Base-by-base conservation (phyloP, 2,329 filamentous ascomycete species). In the Aspergillus glaucus region DNA sequence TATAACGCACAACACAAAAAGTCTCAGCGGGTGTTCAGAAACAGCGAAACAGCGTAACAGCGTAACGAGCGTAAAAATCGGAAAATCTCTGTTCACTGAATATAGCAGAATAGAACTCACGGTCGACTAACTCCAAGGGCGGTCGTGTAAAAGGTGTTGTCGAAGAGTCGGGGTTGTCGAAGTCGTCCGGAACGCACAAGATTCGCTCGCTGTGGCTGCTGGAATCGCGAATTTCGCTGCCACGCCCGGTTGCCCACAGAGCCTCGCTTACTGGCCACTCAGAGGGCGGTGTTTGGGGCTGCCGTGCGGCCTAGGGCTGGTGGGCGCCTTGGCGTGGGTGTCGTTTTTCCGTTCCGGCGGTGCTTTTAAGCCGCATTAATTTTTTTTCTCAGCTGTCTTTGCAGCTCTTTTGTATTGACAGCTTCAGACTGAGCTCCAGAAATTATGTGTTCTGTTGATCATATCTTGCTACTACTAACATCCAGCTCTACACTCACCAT, bases 201-300 rank as follows among this genome's bases (percentile, higher is more conserved):
- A 15, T 61, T 59, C 53, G 54, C 60, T 58, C 45, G 41, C 49
- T 50, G 46, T 53, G 51, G 52, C 53, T 61, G 60, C 57, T 61
- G 65, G 64, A 69, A 69, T 62, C 69, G 69, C 66, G 66, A 62
- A 58, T 64, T 66, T 62, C 51, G 58, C 52, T 52, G 51, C 50
- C 49, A 46, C 53, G 50, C 15, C 10, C 15, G 7, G 15, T 21
- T 51, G 65, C 65, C 66, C 67, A 69, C 67, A 66, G 58, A 60
- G 56, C 61, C 66, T 70, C 67, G 67, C 67, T 70, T 70, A 70
- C 58, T 59, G 55, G 57, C 67, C 67, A 70, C 58, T 69, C 56
- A 55, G 49, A 60, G 56, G 46, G 30, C 47, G 32, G 37, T 32
- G 43, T 45, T 32, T 19, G 45, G 43, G 48, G 37, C 50, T 55